A percentile compares a stretch with the other conserved stretches of the same genome.
Evolutionary conservation across 2,329 filamentous ascomycete genomes (phyloP).

Genomic region (Lachnellula occidentalis): DNA sequence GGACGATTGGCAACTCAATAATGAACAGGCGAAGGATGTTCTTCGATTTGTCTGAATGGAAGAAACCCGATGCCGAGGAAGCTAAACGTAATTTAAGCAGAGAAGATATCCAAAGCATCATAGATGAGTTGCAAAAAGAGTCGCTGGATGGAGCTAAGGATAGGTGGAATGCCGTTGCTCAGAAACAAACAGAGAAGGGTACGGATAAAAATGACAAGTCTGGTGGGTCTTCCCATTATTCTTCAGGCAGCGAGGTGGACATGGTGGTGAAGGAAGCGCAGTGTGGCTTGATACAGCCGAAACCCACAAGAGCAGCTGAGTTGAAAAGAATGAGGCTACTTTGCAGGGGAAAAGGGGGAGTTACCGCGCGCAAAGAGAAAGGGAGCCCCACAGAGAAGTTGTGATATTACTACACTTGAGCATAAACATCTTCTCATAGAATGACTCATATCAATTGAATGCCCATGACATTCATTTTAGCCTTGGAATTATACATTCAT

Average conservation of each 20-base stretch:
- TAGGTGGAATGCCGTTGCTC: conserved; percentile 8
- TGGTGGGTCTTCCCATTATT: neutral
- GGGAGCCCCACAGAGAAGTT: conserved; percentile 4
- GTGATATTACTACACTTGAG: conserved; percentile 2
- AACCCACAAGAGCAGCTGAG: conserved; percentile 25
- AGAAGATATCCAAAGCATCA: conserved; percentile 9
- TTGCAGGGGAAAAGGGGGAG: conserved; percentile 23
- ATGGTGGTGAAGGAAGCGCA: conserved; percentile 28
- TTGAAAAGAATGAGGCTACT: conserved; percentile 28
- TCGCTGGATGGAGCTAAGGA: conserved; percentile 2
- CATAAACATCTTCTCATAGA: neutral
- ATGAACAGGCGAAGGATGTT: conserved; percentile 10
- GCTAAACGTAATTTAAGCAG: conserved; percentile 1
- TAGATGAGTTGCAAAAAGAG: conserved; percentile 6
- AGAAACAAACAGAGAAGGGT: neutral
- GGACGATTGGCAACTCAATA: conserved; percentile 7
- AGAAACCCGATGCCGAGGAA: neutral
- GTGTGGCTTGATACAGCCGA: conserved; percentile 26
- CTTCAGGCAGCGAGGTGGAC: neutral
- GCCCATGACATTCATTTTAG: too few species aligned
- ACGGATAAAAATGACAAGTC: neutral
- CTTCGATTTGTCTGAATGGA: conserved; percentile 14
- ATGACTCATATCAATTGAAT: neutral
- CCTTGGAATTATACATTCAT: too few species aligned
- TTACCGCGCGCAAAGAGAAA: conserved; percentile 11